A percentile compares a stretch with the other conserved stretches of the same genome.
These are phyloP conservation scores for Stemphylium beticola DNA, from an alignment of 2,329 filamentous ascomycete genomes.

Conservation along the genomic window DNA sequence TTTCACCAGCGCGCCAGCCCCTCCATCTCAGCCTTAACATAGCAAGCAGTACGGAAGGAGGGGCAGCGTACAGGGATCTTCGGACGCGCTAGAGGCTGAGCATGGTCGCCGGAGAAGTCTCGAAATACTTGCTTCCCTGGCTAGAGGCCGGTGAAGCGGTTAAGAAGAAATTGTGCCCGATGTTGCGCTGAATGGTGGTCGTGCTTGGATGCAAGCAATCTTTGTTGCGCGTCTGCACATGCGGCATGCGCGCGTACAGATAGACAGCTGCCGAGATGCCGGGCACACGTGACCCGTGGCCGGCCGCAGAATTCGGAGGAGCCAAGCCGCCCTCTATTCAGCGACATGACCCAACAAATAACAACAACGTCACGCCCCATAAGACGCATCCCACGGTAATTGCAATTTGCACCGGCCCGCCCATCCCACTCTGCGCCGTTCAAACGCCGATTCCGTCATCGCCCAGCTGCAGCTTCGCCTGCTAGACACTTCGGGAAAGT, in stretches of 20 bases:
- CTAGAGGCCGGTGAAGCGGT: background rate
- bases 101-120: background rate
- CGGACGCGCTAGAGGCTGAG: constrained; percentile 14
- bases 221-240: too few species aligned
- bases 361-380: constrained; percentile 13
- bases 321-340: constrained; percentile 13
- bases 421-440: constrained; percentile 26
- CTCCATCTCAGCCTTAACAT: constrained; percentile 26
- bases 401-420: constrained; percentile 32
- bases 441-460: constrained; percentile 21
- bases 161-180: background rate
- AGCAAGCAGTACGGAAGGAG: constrained; percentile 21
- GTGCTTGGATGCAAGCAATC: background rate
- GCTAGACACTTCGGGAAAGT: constrained; percentile 15
- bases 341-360: constrained; percentile 28
- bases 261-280: constrained; percentile 3
- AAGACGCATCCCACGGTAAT: constrained; percentile 23
- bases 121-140: background rate
- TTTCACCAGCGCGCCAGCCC: constrained; percentile 7
- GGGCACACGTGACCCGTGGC: constrained; percentile 6
- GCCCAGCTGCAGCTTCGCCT: constrained; percentile 9
- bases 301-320: constrained; percentile 4
- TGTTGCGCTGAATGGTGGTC: background rate
- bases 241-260: background rate
- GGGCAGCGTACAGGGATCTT: constrained; percentile 19